A percentile compares a stretch with the other conserved stretches of the same genome.
Conservation (phyloP, 495 filamentous ascomycete genomes). For the Lophiotrema nucula region DNA sequence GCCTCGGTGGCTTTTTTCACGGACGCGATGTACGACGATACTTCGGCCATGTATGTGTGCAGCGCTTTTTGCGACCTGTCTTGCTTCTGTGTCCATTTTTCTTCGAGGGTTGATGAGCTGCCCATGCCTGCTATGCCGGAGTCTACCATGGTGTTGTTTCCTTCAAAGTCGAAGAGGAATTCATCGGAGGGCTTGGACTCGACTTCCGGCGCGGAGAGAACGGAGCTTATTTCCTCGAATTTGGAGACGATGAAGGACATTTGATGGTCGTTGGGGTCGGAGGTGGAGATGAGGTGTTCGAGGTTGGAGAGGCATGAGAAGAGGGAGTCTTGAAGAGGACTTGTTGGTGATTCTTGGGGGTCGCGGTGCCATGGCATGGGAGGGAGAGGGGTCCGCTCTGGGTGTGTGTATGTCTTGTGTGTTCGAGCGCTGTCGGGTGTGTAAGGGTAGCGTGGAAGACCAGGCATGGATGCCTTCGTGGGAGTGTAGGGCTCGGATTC, state of each 20-base stretch:
- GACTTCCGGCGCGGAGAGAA: not conserved
- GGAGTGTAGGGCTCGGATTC: not conserved
- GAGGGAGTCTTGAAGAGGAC: conserved; percentile 14
- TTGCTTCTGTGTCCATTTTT: not conserved
- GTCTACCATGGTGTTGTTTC: not conserved
- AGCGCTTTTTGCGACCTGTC: not conserved
- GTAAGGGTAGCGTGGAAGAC: conserved; percentile 1
- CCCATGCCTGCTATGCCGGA: not conserved
- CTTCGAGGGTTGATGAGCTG: not conserved
- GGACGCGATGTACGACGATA: conserved; percentile 1
- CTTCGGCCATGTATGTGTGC: conserved; percentile 2
- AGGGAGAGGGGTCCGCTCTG: not conserved
- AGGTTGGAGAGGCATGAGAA: conserved; percentile 8
- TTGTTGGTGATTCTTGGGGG: not conserved
- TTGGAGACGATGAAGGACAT: conserved; percentile 19
- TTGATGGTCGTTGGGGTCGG: conserved; percentile 12
- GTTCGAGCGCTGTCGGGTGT: conserved; percentile 10
- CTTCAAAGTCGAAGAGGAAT: not conserved
- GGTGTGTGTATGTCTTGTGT: not conserved
- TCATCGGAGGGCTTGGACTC: not conserved
- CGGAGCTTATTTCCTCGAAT: conserved; percentile 5
- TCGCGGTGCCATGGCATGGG: conserved; percentile 13
- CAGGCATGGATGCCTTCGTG: not conserved
- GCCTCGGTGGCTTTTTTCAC: conserved; percentile 10
- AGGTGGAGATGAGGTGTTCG: conserved; percentile 5